These are phyloP conservation scores for Avicennia marina DNA, from an alignment of 257 asterid genomes.

Conservation along the genomic window DNA sequence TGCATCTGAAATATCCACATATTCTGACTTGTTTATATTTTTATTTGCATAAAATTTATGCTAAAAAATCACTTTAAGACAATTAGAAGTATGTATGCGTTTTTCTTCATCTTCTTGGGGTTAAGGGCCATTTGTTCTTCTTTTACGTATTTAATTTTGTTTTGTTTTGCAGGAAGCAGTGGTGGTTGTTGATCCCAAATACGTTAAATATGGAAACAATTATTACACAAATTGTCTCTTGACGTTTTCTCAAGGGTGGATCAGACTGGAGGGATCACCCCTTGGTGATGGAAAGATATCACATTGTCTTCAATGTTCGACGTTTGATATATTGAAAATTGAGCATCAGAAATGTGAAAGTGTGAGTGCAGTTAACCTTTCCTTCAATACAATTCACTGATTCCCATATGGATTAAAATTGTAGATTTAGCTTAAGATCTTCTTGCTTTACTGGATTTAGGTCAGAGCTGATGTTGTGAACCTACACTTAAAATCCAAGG, in stretches of 20 bases:
- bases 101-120: constrained; percentile 9
- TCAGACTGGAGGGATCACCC: constrained; percentile 45
- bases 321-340: constrained; percentile 42
- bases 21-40: no score
- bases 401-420: background rate
- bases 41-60: no score
- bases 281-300: constrained; percentile 23
- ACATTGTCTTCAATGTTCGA: constrained; percentile 40
- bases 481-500: constrained; percentile 33
- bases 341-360: constrained; percentile 41
- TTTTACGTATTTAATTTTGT: constrained; percentile 9
- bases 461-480: constrained; percentile 43
- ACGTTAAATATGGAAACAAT: constrained; percentile 36
- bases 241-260: constrained; percentile 50
- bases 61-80: background rate
- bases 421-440: background rate
- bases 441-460: constrained; percentile 31
- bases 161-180: constrained; percentile 45
- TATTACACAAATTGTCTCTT: constrained; percentile 38
- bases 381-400: constrained; percentile 14
- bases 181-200: constrained; percentile 52
- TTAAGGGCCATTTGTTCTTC: constrained; percentile 7
- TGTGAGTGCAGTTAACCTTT: constrained; percentile 40
- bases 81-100: background rate
- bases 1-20: no score